A percentile compares a stretch with the other conserved stretches of the same genome.
Evolutionary conservation across 2,329 filamentous ascomycete species (phyloP).

Genomic region (Diaporthe vexans): DNA sequence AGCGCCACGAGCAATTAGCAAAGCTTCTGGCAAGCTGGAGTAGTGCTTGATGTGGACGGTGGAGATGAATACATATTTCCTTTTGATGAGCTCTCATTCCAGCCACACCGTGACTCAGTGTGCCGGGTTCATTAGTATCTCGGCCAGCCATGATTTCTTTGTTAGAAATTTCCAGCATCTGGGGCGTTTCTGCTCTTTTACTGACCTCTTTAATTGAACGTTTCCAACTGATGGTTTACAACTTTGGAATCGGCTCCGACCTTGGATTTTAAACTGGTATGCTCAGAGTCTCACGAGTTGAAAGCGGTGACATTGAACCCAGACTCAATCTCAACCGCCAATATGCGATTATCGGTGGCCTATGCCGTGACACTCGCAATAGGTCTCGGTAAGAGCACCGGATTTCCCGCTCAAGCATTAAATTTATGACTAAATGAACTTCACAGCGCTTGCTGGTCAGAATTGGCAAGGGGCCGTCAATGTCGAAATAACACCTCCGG

Average conservation of each 20-base stretch:
- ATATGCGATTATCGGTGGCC: background rate
- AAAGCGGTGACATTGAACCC: background rate
- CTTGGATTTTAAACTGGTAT: background rate
- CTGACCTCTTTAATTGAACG: background rate
- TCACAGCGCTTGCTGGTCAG: background rate
- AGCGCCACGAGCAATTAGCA: conserved; percentile 38
- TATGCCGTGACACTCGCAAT: background rate
- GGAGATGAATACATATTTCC: background rate
- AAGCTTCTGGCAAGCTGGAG: conserved; percentile 29
- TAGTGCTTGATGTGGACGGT: background rate
- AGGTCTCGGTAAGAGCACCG: background rate
- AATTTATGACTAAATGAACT: background rate
- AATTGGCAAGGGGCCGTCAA: background rate
- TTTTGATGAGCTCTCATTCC: conserved; percentile 7
- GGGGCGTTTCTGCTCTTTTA: background rate
- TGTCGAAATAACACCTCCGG: background rate
- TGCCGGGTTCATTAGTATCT: conserved; percentile 10
- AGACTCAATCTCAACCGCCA: background rate
- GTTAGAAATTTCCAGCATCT: background rate
- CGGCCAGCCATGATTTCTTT: background rate
- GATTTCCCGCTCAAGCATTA: background rate
- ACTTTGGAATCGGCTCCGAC: too few relatives aligned
- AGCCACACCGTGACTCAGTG: background rate
- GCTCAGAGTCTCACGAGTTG: background rate
- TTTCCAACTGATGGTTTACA: background rate